Conservation (phyloP, 164 flowering plant genomes). For the Dillenia turbinata region DNA sequence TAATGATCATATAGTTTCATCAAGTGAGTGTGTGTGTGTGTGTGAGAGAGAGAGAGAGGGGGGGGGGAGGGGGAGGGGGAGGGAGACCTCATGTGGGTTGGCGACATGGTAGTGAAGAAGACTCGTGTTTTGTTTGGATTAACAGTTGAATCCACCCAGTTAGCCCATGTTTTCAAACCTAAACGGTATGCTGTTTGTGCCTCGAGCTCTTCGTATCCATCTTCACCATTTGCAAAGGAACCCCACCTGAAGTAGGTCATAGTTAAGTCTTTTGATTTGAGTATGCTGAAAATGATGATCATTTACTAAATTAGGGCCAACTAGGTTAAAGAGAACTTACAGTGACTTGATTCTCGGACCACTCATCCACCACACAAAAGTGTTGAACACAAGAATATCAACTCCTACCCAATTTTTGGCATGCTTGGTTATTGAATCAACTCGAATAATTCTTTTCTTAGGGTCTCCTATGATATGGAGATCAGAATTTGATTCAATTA, state of each 20-base stretch:
- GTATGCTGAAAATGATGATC: no score
- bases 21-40: no score
- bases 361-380: constrained; percentile 98
- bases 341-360: constrained; percentile 61
- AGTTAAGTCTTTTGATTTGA: constrained; percentile 1
- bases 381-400: constrained; percentile 83
- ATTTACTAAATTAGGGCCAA: neutral
- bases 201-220: constrained; percentile 71
- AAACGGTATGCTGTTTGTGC: constrained; percentile 59
- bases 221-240: constrained; percentile 77
- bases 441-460: constrained; percentile 64
- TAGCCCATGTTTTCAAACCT: constrained; percentile 85
- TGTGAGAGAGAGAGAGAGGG: neutral
- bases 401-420: constrained; percentile 71
- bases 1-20: neutral
- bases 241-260: constrained; percentile 59
- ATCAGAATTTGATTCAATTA: constrained; percentile 80
- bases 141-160: constrained; percentile 80
- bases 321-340: constrained; percentile 34
- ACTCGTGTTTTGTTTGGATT: constrained; percentile 69
- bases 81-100: constrained; percentile 67
- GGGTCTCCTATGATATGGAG: constrained; percentile 49
- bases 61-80: constrained; percentile 2
- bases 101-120: constrained; percentile 89
- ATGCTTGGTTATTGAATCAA: constrained; percentile 73